A percentile compares a stretch with the other conserved stretches of the same genome.
Conservation (phyloP, 2,329 filamentous ascomycete genomes). For the Fulvia fulva region DNA sequence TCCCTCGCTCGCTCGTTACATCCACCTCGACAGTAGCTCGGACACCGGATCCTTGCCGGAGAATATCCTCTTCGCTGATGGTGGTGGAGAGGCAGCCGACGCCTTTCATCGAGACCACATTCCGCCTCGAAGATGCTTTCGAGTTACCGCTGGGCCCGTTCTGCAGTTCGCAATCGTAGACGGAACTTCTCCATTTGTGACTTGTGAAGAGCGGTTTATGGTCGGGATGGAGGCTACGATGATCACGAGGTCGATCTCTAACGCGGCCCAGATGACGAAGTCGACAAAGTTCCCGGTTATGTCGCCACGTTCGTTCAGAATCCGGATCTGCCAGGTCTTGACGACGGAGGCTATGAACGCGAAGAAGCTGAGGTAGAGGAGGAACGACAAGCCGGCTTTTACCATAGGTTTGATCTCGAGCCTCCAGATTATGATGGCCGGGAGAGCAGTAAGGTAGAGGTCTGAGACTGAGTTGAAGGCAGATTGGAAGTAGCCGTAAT, state of each 20-base stretch:
- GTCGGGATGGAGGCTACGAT: conserved; percentile 14
- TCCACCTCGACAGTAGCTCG: not conserved
- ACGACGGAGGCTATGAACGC: conserved; percentile 14
- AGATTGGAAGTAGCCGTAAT: not conserved
- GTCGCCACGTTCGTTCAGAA: conserved; percentile 8
- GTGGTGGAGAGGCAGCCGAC: not conserved
- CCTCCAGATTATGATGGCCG: not conserved
- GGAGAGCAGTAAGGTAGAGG: not conserved
- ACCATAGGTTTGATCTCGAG: not conserved
- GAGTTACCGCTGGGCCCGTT: not conserved
- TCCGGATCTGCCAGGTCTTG: conserved; percentile 10
- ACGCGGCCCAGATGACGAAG: conserved; percentile 12
- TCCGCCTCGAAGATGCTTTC: not conserved
- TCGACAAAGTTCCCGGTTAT: conserved; percentile 11
- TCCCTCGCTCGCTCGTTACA: not conserved
- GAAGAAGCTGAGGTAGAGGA: conserved; percentile 4
- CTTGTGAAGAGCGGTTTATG: conserved; percentile 9
- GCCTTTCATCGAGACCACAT: not conserved
- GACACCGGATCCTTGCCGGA: not conserved
- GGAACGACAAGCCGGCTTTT: not conserved
- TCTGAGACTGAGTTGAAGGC: not conserved
- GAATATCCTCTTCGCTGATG: not conserved
- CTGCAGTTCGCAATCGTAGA: not conserved
- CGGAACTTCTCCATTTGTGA: not conserved
- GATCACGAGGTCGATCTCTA: conserved; percentile 17